Conservation (phyloP, 2,329 filamentous ascomycete species). For the Fusarium sp. region DNA sequence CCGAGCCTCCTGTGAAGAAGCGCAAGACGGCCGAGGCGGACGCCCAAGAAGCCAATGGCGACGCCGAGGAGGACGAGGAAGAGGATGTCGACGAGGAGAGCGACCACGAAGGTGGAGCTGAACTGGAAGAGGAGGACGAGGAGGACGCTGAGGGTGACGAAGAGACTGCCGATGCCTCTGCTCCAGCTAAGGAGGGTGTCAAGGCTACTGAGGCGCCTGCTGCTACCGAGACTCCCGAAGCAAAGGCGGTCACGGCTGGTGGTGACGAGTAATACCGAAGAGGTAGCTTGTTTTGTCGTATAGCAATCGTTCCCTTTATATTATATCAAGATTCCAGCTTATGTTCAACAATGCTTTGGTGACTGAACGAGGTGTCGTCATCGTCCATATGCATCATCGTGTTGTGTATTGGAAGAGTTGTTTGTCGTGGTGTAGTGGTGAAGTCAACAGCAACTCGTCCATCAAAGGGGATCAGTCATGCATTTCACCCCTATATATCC, state of each 20-base stretch:
- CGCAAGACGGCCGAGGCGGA: slow-evolving; percentile 57
- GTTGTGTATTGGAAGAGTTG: slow-evolving; percentile 1
- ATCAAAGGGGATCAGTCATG: background rate
- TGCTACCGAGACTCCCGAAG: slow-evolving; percentile 43
- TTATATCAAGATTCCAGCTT: background rate
- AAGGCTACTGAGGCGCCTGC: slow-evolving; percentile 38
- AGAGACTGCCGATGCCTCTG: slow-evolving; percentile 40
- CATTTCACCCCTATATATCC: background rate
- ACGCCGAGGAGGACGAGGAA: slow-evolving; percentile 51
- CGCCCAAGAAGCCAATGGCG: slow-evolving; percentile 49
- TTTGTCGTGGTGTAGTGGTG: background rate
- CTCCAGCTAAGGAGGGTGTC: slow-evolving; percentile 39
- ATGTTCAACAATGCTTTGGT: background rate
- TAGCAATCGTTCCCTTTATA: slow-evolving; percentile 23
- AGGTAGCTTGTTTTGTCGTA: slow-evolving; percentile 11
- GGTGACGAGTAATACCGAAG: slow-evolving; percentile 42
- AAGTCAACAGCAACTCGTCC: background rate
- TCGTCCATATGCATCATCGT: background rate
- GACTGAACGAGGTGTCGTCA: background rate
- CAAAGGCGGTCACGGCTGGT: slow-evolving; percentile 47
- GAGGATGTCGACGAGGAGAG: slow-evolving; percentile 49
- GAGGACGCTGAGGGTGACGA: slow-evolving; percentile 46
- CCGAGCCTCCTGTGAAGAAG: slow-evolving; percentile 60
- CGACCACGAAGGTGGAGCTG: slow-evolving; percentile 45
- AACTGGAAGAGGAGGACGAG: slow-evolving; percentile 16